Evolutionary conservation across 352 stramenopile genomes (phyloP).

Genomic region (Pythium aphanidermatum): DNA sequence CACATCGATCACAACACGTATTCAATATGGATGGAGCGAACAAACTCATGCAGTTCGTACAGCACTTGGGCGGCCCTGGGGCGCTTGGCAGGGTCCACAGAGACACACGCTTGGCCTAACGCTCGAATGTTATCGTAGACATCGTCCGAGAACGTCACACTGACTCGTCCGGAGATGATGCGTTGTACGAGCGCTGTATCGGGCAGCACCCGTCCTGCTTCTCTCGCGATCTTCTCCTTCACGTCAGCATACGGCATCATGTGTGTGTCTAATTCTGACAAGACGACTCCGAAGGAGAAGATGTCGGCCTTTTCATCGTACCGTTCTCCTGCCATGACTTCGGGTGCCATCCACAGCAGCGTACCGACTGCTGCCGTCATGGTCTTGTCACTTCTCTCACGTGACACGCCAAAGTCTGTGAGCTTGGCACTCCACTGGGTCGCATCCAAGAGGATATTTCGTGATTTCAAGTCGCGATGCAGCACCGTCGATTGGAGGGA

Average conservation of each 20-base stretch:
- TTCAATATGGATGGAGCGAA: too few relatives aligned
- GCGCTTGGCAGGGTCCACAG: slow-evolving; percentile 1
- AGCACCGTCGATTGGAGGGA: slow-evolving; percentile 31
- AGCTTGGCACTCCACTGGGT: slow-evolving; percentile 37
- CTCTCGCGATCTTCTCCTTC: slow-evolving; percentile 3
- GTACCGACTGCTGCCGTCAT: slow-evolving; percentile 36
- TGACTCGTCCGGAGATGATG: background rate
- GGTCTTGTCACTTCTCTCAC: slow-evolving; percentile 27
- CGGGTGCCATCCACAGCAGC: slow-evolving; percentile 18
- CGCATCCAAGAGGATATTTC: slow-evolving; percentile 40
- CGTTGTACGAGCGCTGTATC: slow-evolving; percentile 11
- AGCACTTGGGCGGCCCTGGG: slow-evolving; percentile 7
- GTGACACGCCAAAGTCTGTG: slow-evolving; percentile 49
- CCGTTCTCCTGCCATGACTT: slow-evolving; percentile 18
- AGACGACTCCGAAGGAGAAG: slow-evolving; percentile 17
- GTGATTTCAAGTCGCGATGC: slow-evolving; percentile 56
- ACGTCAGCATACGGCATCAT: slow-evolving; percentile 9
- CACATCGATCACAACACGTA: too few relatives aligned
- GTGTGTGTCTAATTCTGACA: slow-evolving; percentile 18
- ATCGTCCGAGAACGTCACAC: slow-evolving; percentile 3
- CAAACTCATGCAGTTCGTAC: slow-evolving; percentile 12
- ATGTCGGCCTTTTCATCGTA: slow-evolving; percentile 21
- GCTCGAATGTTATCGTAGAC: background rate
- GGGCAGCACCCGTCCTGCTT: slow-evolving; percentile 2
- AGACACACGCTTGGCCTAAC: slow-evolving; percentile 1